Base-by-base conservation (phyloP, 2,329 filamentous ascomycete genomes). In the Podosphaera leucotricha region DNA sequence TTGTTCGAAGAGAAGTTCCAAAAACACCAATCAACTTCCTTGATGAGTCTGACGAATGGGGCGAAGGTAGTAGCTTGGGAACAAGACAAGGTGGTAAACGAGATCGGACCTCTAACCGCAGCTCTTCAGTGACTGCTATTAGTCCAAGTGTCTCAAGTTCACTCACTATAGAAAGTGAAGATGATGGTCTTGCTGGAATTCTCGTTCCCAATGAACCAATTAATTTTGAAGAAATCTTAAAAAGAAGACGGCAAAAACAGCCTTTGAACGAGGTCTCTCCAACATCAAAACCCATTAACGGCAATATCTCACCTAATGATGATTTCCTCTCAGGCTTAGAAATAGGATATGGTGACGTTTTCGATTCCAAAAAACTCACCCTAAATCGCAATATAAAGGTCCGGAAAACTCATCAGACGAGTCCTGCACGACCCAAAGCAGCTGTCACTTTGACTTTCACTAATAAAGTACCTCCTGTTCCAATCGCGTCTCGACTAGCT, bases 141-240 rank as follows among this genome's bases (percentile, higher is more conserved):
- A 95, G 87, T 57, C 87, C 90, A 13, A 95, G 86, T 59, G 72
- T 92, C 45, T 82, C 85, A 18, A 95, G 87, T 60, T 90, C 82
- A 50, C 76, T 92, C 53, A 93, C 85, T 1, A 72, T 75, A 8
- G 90, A 94, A 63, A 95, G 86, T 56, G 87, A 94, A 57, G 86
- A 93, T 52, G 87, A 95, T 59, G 80, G 81, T 6, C 71, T 95
- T 47, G 82, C 90, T 48, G 87, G 87, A n/a, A 68, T 98, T 13
- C 66, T 93, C 18, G 67, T 95, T 16, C 90, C 90, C 0, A 70
- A 72, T 44, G 86, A 85, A 1, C 83, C 83, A 18, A 66, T 98
- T 43, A 77, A 93, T 60, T 80, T 95, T 54, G 72, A 73, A 36
- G 77, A 84, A 50, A 76, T 84, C 43, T 65, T 95, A 37, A 77